Evolutionary conservation across 495 filamentous ascomycete species (phyloP).

Genomic region (Sordaria brevicollis): DNA sequence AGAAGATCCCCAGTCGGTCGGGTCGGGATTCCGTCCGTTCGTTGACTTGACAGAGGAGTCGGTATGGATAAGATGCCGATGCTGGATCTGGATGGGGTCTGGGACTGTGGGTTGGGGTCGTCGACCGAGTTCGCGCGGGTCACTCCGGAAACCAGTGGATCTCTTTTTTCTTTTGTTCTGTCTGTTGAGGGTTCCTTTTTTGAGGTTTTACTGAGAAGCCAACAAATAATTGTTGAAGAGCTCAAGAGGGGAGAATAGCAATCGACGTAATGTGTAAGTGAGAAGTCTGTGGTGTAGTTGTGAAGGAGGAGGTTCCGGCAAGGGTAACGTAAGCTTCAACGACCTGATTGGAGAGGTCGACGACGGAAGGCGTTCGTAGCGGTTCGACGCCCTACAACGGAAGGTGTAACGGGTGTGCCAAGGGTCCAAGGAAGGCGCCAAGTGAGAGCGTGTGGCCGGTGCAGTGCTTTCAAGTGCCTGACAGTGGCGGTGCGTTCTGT

Average conservation of each 20-base stretch:
- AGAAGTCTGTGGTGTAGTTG: neutral
- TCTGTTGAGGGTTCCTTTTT: neutral
- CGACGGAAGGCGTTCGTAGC: neutral
- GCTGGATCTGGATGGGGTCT: neutral
- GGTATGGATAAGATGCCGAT: neutral
- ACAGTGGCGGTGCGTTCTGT: neutral
- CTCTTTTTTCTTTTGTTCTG: neutral
- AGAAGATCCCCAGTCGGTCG: neutral
- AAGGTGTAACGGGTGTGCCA: neutral
- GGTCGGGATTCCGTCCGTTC: neutral
- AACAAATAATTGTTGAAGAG: neutral
- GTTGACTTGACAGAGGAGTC: neutral
- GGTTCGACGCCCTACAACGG: neutral
- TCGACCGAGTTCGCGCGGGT: neutral
- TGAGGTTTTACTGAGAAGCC: neutral
- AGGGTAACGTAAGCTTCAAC: neutral
- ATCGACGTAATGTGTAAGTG: neutral
- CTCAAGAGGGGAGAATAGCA: neutral
- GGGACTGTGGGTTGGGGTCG: neutral
- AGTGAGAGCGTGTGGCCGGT: neutral
- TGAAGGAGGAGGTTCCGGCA: neutral
- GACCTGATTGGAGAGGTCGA: neutral
- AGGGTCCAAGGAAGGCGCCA: neutral
- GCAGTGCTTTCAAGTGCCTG: neutral
- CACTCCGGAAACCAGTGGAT: neutral